Conservation (phyloP, 345 rosid genomes). For the Cardamine chenopodiifolia region DNA sequence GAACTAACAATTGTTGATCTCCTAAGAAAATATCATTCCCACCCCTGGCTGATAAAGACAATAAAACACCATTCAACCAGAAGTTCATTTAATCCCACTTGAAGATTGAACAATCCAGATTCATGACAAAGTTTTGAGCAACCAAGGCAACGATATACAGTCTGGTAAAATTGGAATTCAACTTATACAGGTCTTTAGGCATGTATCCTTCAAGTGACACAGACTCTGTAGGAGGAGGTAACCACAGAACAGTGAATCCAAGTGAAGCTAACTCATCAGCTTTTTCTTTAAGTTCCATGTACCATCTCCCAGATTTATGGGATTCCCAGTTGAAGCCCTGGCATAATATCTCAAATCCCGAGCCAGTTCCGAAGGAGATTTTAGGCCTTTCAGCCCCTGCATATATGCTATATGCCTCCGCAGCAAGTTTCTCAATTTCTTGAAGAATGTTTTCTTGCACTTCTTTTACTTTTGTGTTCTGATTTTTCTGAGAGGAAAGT, state of each 20-base stretch:
- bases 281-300: conserved; percentile 71
- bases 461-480: conserved; percentile 64
- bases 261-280: conserved; percentile 71
- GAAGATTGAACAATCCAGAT: conserved; percentile 2
- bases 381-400: conserved; percentile 47
- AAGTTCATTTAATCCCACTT: conserved; percentile 8
- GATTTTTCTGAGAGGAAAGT: conserved; percentile 62
- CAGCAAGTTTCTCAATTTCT: conserved; percentile 96
- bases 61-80: conserved; percentile 17
- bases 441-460: conserved; percentile 82
- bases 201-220: conserved; percentile 99
- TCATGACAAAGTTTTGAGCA: conserved; percentile 6
- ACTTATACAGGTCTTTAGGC: conserved; percentile 89
- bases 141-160: neutral
- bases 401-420: conserved; percentile 95
- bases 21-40: too few species aligned
- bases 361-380: conserved; percentile 74
- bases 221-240: conserved; percentile 97
- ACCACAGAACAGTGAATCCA: conserved; percentile 89
- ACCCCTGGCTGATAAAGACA: neutral
- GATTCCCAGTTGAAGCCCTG: conserved; percentile 99
- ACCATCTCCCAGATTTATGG: conserved; percentile 87
- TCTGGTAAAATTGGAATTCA: conserved; percentile 52
- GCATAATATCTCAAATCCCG: conserved; percentile 86
- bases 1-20: too few species aligned